Conservation (phyloP, 208 protist genomes). For the Tritrichomonas foetus region DNA sequence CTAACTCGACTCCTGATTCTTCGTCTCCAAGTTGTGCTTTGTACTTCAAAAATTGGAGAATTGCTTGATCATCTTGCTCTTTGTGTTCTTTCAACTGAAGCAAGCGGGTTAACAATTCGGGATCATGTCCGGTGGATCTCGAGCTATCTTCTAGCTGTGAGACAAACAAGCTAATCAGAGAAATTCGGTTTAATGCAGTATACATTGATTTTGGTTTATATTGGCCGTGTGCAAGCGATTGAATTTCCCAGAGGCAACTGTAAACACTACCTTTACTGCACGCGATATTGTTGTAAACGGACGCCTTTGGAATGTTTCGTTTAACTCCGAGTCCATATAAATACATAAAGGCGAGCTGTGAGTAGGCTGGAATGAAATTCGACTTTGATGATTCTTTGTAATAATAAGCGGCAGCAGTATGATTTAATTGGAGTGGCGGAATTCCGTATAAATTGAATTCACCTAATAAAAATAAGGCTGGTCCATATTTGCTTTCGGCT, state of each 20-base stretch:
- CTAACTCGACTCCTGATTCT: slow-evolving; percentile 1
- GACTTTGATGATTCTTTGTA: neutral
- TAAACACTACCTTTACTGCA: neutral
- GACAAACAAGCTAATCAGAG: neutral
- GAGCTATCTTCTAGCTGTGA: neutral
- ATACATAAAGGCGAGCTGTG: neutral
- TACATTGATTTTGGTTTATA: neutral
- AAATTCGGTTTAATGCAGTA: neutral
- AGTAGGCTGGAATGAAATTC: neutral
- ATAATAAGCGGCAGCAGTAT: neutral
- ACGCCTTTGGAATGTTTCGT: neutral
- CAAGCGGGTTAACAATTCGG: neutral
- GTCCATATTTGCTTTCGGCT: neutral
- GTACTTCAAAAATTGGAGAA: neutral
- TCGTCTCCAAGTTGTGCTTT: neutral
- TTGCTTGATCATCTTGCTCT: neutral
- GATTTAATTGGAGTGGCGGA: neutral
- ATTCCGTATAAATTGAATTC: neutral
- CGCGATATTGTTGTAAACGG: neutral
- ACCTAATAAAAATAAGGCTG: neutral
- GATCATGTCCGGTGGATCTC: neutral
- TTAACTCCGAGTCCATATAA: neutral
- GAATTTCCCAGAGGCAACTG: neutral
- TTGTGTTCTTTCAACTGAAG: neutral
- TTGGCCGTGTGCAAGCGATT: neutral